Percentiles rank a stretch among this genome's conserved stretches.
These are phyloP conservation scores for Chlorella variabilis DNA, from an alignment of 163 green algal species.

Conservation along the genomic window DNA sequence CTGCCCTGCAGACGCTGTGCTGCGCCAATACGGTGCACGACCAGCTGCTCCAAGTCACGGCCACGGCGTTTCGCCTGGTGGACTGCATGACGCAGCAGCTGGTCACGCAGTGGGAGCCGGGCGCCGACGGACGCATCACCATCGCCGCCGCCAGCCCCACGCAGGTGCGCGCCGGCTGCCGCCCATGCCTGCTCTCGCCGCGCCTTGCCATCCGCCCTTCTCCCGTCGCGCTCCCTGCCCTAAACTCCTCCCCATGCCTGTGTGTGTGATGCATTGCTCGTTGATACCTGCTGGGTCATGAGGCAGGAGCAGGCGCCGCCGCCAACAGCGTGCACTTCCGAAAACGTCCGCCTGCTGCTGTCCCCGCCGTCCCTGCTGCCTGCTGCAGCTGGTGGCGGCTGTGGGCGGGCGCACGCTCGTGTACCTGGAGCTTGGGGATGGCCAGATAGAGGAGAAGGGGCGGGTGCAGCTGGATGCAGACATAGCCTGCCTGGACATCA, in stretches of 20 bases:
- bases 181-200: neutral
- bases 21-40: conserved; percentile 81
- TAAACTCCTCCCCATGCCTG: too few species aligned
- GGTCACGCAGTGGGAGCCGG: conserved; percentile 69
- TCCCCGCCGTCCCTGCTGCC: too few species aligned
- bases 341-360: too few species aligned
- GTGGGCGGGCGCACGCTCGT: conserved; percentile 75
- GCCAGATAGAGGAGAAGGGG: conserved; percentile 53
- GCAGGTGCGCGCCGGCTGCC: conserved; percentile 59
- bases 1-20: conserved; percentile 80
- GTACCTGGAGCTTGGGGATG: conserved; percentile 74
- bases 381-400: conserved; percentile 85
- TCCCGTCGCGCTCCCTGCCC: too few species aligned
- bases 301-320: too few species aligned
- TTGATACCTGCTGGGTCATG: too few species aligned
- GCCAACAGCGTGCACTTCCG: too few species aligned
- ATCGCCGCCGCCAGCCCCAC: conserved; percentile 70
- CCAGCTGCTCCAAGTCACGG: conserved; percentile 87
- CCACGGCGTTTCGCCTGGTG: conserved; percentile 67
- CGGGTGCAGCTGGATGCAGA: conserved; percentile 73
- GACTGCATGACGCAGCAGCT: conserved; percentile 58
- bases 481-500: conserved; percentile 93
- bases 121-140: conserved; percentile 67
- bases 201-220: too few species aligned
- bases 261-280: too few species aligned